Conservation (phyloP, 768 basidiomycete species). For the Agaricus subrufescens region DNA sequence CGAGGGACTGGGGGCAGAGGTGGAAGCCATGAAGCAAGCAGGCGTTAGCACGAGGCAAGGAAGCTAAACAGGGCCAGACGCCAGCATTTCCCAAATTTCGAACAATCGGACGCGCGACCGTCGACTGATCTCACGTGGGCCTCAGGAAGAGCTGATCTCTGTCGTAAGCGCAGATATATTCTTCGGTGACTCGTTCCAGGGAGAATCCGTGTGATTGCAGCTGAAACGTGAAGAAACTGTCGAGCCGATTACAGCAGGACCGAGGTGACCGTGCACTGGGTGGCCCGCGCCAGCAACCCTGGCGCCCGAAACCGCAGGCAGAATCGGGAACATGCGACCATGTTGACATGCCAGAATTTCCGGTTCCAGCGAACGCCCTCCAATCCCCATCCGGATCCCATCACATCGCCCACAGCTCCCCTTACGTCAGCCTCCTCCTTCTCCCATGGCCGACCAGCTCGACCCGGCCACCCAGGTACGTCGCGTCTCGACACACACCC, state of each 20-base stretch:
- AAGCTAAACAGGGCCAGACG: constrained; percentile 24
- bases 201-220: background rate
- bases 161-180: constrained; percentile 7
- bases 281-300: background rate
- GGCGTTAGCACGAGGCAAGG: constrained; percentile 31
- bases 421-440: constrained; percentile 19
- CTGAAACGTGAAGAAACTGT: constrained; percentile 4
- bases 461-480: constrained; percentile 75
- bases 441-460: constrained; percentile 52
- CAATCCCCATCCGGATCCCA: constrained; percentile 3
- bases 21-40: constrained; percentile 44
- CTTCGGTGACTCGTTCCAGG: constrained; percentile 1
- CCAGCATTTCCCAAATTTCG: constrained; percentile 18
- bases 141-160: constrained; percentile 12
- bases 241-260: constrained; percentile 1
- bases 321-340: background rate
- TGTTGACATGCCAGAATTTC: constrained; percentile 9
- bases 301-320: background rate
- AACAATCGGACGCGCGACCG: constrained; percentile 16
- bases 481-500: background rate
- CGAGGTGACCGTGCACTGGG: constrained; percentile 7
- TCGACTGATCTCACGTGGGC: constrained; percentile 33
- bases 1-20: constrained; percentile 26
- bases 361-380: constrained; percentile 4
- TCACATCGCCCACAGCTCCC: constrained; percentile 1